A percentile compares a stretch with the other conserved stretches of the same genome.
These are phyloP conservation scores for Linnemannia elongata DNA, from an alignment of 192 early-diverging fungal species.

Conservation along the genomic window DNA sequence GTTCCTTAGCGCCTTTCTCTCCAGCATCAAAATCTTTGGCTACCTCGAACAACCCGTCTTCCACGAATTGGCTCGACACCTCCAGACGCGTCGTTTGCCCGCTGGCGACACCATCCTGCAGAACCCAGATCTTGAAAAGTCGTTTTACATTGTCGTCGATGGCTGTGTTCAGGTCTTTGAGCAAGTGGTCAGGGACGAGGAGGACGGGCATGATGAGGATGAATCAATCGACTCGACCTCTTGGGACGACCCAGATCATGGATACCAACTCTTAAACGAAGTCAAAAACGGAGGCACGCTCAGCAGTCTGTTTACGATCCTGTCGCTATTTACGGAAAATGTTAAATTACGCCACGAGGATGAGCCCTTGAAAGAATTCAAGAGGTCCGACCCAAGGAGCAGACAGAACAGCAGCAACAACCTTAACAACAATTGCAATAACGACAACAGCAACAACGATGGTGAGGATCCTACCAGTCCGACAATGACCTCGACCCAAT, in stretches of 20 bases:
- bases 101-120: slow-evolving; percentile 83
- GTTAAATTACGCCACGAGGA: slow-evolving; percentile 69
- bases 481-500: background rate
- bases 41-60: slow-evolving; percentile 97
- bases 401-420: slow-evolving; percentile 1
- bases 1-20: slow-evolving; percentile 85
- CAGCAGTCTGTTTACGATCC: slow-evolving; percentile 93
- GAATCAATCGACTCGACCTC: slow-evolving; percentile 41
- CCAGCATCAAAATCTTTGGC: slow-evolving; percentile 94
- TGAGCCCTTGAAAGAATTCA: slow-evolving; percentile 55
- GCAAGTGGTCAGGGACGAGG: slow-evolving; percentile 59
- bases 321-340: slow-evolving; percentile 89
- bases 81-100: slow-evolving; percentile 81
- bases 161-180: slow-evolving; percentile 94
- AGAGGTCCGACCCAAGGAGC: slow-evolving; percentile 31
- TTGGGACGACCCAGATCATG: slow-evolving; percentile 63
- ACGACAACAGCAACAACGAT: slow-evolving; percentile 1
- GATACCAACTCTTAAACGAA: slow-evolving; percentile 84
- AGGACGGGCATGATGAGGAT: slow-evolving; percentile 57
- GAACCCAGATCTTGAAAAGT: slow-evolving; percentile 76
- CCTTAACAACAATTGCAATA: background rate
- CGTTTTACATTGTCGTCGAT: slow-evolving; percentile 97
- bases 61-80: slow-evolving; percentile 92
- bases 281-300: slow-evolving; percentile 93
- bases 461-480: background rate